Evolutionary conservation across 2,329 filamentous ascomycete species (phyloP), one percentile per base, ranked within the genome.

Genomic region (Xylaria sp.): DNA sequence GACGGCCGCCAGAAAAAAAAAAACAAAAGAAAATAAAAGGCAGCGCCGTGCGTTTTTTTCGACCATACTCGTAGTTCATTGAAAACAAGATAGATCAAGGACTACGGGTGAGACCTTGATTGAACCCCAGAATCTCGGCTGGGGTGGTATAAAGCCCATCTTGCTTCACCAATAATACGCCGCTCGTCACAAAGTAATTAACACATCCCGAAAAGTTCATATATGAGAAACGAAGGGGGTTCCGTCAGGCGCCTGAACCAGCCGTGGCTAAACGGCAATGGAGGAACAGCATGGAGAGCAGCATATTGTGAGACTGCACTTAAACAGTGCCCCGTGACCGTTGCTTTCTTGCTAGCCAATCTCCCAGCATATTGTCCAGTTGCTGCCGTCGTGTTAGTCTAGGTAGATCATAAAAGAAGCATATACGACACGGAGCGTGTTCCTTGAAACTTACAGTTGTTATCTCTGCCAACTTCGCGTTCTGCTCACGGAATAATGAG

Each of bases 311-410:
- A 18, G 16, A 23, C 30, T 11, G 13, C 44, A 51, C 46, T 46
- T 60, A 61, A 44, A 65, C 57, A 18, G 60, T 61, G 37, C 59
- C 63, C 48, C 57, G 49, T 34, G 63, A 53, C 8, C 63, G 77
- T 80, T 86, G 79, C 78, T 91, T 81, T 71, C 87, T 78, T 72
- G 89, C 81, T 69, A 96, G 79, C 87, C 91, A 92, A 69, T 90
- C 87, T 66, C 88, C 88, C 50, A 96, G 82, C 83, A 96, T 86
- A 18, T 89, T 85, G 76, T 99, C 93, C 66, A 97, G 82, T 80
- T 93, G 88, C 76, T 88, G 65, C 42, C 62, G 34, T 16, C 60
- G 42, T 18, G 57, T 54, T 63, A 55, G 54, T 52, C 1, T 35
- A 23, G 54, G 61, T 68, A 72, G 61, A 66, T 30, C 5, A 30